Percentiles rank a stretch among this genome's conserved stretches.
Conservation (phyloP, 352 stramenopile species). For the Lagenidium giganteum region DNA sequence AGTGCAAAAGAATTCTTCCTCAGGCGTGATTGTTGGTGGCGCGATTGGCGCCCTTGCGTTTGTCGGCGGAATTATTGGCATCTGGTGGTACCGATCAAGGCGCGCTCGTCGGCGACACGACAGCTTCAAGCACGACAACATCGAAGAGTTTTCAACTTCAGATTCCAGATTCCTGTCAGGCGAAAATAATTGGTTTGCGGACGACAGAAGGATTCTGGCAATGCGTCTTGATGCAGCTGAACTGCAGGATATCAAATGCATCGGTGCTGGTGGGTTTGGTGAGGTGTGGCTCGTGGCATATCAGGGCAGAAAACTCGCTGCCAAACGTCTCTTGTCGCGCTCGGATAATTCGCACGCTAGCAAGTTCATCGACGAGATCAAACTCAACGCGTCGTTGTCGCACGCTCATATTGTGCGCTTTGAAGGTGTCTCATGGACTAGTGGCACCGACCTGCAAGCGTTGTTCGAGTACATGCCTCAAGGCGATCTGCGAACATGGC, state of each 20-base stretch:
- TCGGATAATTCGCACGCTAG: constrained; percentile 1
- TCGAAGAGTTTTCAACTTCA: no score
- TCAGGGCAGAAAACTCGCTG: background rate
- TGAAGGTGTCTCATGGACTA: constrained; percentile 12
- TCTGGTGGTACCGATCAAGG: no score
- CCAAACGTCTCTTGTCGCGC: constrained; percentile 2
- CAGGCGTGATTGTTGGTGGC: no score
- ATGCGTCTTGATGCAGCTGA: background rate
- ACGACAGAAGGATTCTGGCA: background rate
- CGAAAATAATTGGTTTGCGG: background rate
- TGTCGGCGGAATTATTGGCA: no score
- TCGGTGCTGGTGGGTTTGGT: constrained; percentile 8
- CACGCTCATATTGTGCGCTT: constrained; percentile 14
- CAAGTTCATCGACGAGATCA: constrained; percentile 15
- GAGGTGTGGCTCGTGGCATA: constrained; percentile 7
- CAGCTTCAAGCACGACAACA: no score
- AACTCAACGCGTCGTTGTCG: constrained; percentile 7
- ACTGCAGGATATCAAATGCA: constrained; percentile 5
- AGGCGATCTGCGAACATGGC: background rate
- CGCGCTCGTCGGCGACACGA: no score
- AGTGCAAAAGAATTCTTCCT: no score
- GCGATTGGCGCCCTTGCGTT: no score
- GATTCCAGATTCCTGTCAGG: no score
- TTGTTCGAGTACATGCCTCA: constrained; percentile 11
- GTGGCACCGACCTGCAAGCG: constrained; percentile 1